Evolutionary conservation across 805 yeast genomes (phyloP), one percentile per base, ranked within the genome.

Genomic region (Starmerella tilneyi): DNA sequence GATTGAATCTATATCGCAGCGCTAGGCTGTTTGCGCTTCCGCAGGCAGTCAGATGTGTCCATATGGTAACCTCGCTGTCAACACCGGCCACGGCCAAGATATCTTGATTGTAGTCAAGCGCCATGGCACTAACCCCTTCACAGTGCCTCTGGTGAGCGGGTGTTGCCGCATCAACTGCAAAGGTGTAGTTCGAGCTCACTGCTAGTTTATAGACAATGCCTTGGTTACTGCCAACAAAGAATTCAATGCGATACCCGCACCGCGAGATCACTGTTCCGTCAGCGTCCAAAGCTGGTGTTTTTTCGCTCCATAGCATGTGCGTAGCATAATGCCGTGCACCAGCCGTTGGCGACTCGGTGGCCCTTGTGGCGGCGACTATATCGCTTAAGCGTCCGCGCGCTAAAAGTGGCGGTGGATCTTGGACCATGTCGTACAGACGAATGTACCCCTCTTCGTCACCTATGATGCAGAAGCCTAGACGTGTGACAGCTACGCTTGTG

Each of bases 71-170:
- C 9, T 6, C 24, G 40, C 19, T 13, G 38, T 44, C 45, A n/a
- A 16, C 19, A 12, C 39, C 43, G 12, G 45, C 43, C 5, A 43
- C 45, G n/a, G 24, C 38, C 11, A 47, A 23, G 17, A 12, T 6
- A 19, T n/a, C 17, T 16, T 35, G 47, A 26, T 28, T 21, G 15
- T 15, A n/a, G 34, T 36, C 36, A 7, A 47, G 17, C 17, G 43
- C 29, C 39, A 47, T 40, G 16, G 39, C 7, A 36, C 42, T 32
- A 29, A 47, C 32, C 7, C 36, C 30, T 7, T 46, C 46, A 5
- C 13, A 7, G 16, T 43, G 41, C 22, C 15, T 9, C 11, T 2
- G 2, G 3, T 17, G 34, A 2, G 36, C 9, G 3, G 42, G 34
- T 8, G 26, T 26, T 3, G 12, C 37, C 1, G 24, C 22, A 5